Conservation (phyloP, 2,329 filamentous ascomycete species). For the Magnaporthiopsis rhizophila region DNA sequence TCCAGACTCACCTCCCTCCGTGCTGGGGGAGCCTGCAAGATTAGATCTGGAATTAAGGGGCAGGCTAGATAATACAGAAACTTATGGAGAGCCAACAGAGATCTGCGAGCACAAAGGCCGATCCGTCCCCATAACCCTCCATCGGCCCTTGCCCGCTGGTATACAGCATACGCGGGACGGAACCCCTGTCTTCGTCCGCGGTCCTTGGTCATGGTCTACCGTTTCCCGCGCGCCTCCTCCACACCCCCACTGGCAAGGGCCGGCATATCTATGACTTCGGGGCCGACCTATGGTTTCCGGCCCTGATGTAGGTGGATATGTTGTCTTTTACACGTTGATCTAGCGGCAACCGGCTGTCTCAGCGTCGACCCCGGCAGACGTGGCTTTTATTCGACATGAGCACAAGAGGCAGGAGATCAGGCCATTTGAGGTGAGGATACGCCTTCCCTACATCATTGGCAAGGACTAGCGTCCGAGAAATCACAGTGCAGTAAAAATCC, state of each 20-base stretch:
- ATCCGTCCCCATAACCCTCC: not conserved
- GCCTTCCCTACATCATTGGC: not conserved
- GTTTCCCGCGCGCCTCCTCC: no score
- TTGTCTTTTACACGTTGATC: not conserved
- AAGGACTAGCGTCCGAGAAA: not conserved
- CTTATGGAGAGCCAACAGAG: not conserved
- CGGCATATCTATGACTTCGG: no score
- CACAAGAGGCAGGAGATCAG: not conserved
- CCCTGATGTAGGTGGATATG: not conserved
- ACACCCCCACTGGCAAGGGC: no score
- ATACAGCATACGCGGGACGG: not conserved
- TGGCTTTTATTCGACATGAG: not conserved
- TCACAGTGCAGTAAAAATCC: not conserved
- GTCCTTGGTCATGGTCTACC: not conserved
- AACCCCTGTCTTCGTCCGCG: not conserved
- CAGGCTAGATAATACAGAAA: not conserved
- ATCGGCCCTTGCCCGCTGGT: not conserved
- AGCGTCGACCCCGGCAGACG: not conserved
- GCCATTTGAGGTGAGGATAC: not conserved
- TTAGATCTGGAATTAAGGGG: not conserved
- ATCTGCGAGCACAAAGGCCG: not conserved
- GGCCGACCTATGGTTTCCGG: not conserved
- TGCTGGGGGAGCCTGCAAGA: not conserved
- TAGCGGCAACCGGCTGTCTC: conserved; percentile 3
- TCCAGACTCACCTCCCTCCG: no score